A percentile compares a stretch with the other conserved stretches of the same genome.
Evolutionary conservation across 2,329 filamentous ascomycete genomes (phyloP).

Genomic region (Paecilomyces niveus): DNA sequence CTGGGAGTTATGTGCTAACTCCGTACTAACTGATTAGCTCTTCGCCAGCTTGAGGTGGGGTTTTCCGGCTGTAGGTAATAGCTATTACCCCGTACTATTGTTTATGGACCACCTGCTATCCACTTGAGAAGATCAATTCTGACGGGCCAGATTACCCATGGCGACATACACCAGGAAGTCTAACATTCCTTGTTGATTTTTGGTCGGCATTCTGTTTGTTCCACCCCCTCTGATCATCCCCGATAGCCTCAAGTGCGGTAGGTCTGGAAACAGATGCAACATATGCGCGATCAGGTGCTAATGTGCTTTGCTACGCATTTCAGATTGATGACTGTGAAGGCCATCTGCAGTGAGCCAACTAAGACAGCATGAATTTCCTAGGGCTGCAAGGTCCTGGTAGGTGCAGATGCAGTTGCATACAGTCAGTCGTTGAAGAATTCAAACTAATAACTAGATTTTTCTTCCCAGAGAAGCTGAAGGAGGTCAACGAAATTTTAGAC

Average conservation of each 20-base stretch:
- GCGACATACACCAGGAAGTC: too few relatives aligned
- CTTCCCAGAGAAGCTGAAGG: slow-evolving; percentile 56
- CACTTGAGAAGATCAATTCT: neutral
- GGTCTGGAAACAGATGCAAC: neutral
- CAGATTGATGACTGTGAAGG: neutral
- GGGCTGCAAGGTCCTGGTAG: neutral
- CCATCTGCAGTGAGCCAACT: neutral
- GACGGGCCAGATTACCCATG: neutral
- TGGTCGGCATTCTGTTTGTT: too few relatives aligned
- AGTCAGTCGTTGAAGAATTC: neutral
- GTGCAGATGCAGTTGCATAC: neutral
- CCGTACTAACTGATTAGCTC: neutral
- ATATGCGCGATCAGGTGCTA: neutral
- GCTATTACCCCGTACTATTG: neutral
- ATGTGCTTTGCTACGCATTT: neutral
- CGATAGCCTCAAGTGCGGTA: neutral
- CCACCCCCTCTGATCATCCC: too few relatives aligned
- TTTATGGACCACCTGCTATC: neutral
- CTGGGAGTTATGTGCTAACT: neutral
- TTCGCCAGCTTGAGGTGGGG: neutral
- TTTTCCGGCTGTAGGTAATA: neutral
- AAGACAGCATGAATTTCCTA: neutral
- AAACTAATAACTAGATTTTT: neutral
- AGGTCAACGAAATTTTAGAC: slow-evolving; percentile 59
- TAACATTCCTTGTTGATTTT: too few relatives aligned